Evolutionary conservation across 2,329 filamentous ascomycete genomes (phyloP), one percentile per base, ranked within the genome.

Genomic region (Xylariomycetidae sp.): DNA sequence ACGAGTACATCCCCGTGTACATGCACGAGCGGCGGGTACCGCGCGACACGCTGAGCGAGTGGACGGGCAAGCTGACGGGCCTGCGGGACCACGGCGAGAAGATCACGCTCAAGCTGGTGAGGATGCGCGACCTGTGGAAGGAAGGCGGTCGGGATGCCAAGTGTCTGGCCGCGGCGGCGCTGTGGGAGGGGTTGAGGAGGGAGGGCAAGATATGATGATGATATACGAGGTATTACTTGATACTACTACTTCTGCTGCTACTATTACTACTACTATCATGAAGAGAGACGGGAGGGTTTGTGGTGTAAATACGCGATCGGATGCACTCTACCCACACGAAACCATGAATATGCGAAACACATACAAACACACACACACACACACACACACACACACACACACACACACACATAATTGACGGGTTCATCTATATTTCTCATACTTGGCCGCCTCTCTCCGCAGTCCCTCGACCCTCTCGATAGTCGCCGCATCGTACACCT

Each of bases 401-500:
- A n/a, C n/a, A n/a, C n/a, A n/a, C n/a, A n/a, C n/a, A n/a, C n/a
- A 23, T 23, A 23, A 8, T 23, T 23, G 8, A 23, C 20, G n/a
- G 8, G 8, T 23, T 37, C 41, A 52, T 38, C 72, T 67, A 46
- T 70, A 72, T 44, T 62, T 64, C 48, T 81, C 77, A 44, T 73
- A 79, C 26, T 64, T 62, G 34, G 71, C 72, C 27, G 88, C 83
- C 55, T 94, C 86, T 34, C 66, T 66, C 53, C 82, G 69, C 46
- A 81, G 76, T 43, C 66, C 64, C 53, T 83, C 76, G 3, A 96
- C 84, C 37, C 71, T 67, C 36, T 75, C 69, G 31, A 94, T 64
- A 0, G 82, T 79, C 18, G 77, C 74, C 12, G 61, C 53, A 49
- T 82, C 79, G 54, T 96, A 98, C 16, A 96, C 42, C 1, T 90